Evolutionary conservation across 768 basidiomycete species (phyloP), one percentile per base, ranked within the genome.

Genomic region (Suillus subaureus): DNA sequence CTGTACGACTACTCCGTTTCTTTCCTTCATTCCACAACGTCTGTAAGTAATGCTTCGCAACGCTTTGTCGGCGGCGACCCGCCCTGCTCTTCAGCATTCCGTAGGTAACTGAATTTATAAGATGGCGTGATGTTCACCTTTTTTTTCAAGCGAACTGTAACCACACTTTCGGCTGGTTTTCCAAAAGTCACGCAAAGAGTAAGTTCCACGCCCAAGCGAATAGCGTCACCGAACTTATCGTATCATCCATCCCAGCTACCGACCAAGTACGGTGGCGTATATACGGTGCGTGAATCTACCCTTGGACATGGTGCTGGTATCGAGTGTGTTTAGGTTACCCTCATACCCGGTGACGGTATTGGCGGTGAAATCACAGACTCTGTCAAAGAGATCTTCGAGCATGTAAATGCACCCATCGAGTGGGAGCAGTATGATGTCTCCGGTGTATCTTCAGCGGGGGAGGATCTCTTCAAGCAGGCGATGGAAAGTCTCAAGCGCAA

Each of bases 361-460:
- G 97, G 97, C 68, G 87, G 88, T 73, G 97, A 99, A 82, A 94
- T 99, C 75, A 94, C 97, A 66, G 94, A 97, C 80, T 96, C 95
- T 2, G 96, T 99, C 70, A 99, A 99, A 82, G 96, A 99, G 80
- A 96, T 99, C 75, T 99, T 99, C 75, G 94, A 97, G 78, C 86
- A 93, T 70, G 88, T 95, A 76, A 99, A 99, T 75, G 97, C 96
- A 39, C 97, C 97, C 78, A 97, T 99, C 80, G 94, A 98, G 77
- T 97, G 94, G 93, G 96, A 98, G 74, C 96, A 98, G 78, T 98
- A 96, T 81, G 87, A 98, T 74, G 96, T 99, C 69, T 97, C 96
- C 47, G 97, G 97, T 66, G 89, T 96, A 85, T 97, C 96, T 43
- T 93, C 92, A 45, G 84, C 92, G 57, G 96, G 96, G 70, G 97